Percentiles rank a stretch among this genome's conserved stretches.
Conservation (phyloP, 129 eudicot genomes). For the Ambrosia artemisiifolia region DNA sequence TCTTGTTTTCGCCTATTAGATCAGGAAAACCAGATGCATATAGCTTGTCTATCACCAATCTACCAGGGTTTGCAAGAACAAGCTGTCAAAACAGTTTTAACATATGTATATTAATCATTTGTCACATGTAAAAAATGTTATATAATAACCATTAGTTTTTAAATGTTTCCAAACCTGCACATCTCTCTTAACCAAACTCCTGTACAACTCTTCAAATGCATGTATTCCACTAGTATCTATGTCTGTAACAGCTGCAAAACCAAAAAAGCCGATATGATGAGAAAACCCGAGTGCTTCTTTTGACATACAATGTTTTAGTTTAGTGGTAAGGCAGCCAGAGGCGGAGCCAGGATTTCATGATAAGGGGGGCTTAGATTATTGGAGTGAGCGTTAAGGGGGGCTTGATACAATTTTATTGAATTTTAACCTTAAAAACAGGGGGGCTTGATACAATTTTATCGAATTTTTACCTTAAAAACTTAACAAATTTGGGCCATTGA, state of each 20-base stretch:
- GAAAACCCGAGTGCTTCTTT: background rate
- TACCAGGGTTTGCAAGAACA: constrained; percentile 73
- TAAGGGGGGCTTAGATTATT: no score
- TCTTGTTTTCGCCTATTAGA: constrained; percentile 59
- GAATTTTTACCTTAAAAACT: no score
- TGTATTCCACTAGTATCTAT: constrained; percentile 79
- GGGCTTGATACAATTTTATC: no score
- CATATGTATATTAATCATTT: background rate
- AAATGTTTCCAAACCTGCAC: constrained; percentile 43
- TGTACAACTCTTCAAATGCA: constrained; percentile 65
- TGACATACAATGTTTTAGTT: no score
- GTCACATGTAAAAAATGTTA: background rate
- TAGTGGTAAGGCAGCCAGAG: no score
- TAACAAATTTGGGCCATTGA: no score
- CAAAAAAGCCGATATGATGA: background rate
- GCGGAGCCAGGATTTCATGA: no score
- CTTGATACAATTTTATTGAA: no score
- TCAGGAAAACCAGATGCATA: constrained; percentile 55
- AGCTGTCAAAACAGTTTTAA: constrained; percentile 43
- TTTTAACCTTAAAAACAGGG: no score
- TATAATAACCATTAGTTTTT: background rate
- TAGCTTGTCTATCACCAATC: constrained; percentile 58
- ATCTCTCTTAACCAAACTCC: constrained; percentile 57
- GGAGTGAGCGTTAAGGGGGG: no score
- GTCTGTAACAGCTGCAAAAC: constrained; percentile 71